phyloP scores from a whole-genome alignment of 164 flowering plant species.

The Echeveria elegans region DNA sequence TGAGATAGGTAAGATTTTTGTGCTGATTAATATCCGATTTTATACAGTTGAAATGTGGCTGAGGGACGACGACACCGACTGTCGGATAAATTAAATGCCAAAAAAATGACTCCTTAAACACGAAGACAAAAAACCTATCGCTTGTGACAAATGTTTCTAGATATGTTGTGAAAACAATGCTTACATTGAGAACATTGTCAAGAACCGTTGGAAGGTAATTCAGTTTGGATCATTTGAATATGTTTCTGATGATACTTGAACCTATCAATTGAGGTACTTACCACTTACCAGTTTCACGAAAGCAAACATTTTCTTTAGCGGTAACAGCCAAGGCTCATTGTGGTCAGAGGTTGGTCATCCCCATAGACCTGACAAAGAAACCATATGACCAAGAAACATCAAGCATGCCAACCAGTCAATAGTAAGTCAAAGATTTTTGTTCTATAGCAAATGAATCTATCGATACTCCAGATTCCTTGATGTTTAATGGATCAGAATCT shows the following conservation, averaged over 20 bases:
- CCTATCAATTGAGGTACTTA: background rate
- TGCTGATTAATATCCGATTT: no score
- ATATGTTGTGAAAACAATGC: conserved; percentile 54
- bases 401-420: conserved; percentile 55
- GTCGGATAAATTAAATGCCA: no score
- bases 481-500: conserved; percentile 7
- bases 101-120: no score
- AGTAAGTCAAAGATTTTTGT: conserved; percentile 19
- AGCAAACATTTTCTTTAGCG: background rate
- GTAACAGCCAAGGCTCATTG: conserved; percentile 20
- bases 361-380: conserved; percentile 58
- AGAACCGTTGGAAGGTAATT: conserved; percentile 49
- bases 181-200: conserved; percentile 21
- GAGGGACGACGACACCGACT: no score
- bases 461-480: conserved; percentile 9
- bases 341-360: conserved; percentile 39
- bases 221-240: background rate
- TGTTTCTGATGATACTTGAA: background rate
- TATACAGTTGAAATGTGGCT: no score
- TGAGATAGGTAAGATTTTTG: no score
- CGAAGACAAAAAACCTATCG: no score
- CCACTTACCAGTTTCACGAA: background rate
- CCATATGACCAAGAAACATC: conserved; percentile 74
- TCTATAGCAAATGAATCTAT: conserved; percentile 15
- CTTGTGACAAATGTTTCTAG: no score